These are phyloP conservation scores for Rosa persica DNA, from an alignment of 306 rosid genomes.

Conservation along the genomic window DNA sequence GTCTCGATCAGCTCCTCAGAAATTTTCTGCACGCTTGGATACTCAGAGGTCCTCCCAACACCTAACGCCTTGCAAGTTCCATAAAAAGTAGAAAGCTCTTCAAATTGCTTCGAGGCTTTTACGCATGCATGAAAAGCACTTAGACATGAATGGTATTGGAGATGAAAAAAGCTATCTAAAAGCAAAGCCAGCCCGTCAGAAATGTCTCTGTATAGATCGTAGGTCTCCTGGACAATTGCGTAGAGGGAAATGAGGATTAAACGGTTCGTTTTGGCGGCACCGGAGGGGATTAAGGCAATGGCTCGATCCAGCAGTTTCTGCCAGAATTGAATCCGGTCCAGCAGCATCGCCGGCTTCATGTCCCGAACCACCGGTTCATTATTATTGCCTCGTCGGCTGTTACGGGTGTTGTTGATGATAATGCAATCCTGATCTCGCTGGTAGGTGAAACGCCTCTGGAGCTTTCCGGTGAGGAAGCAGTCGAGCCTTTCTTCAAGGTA, in stretches of 20 bases:
- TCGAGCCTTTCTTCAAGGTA: conserved; percentile 84
- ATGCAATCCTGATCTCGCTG: conserved; percentile 2
- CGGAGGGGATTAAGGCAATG: conserved; percentile 56
- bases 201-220: conserved; percentile 66
- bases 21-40: conserved; percentile 67
- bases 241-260: conserved; percentile 55
- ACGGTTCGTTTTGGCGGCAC: conserved; percentile 49
- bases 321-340: conserved; percentile 60
- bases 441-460: conserved; percentile 51
- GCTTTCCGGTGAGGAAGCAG: conserved; percentile 75
- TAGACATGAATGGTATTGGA: conserved; percentile 54
- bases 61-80: conserved; percentile 53
- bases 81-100: conserved; percentile 61
- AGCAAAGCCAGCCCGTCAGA: conserved; percentile 67
- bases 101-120: conserved; percentile 72
- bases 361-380: conserved; percentile 51
- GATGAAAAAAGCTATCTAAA: conserved; percentile 67
- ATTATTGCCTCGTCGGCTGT: background rate
- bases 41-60: conserved; percentile 84
- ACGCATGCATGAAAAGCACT: conserved; percentile 66
- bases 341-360: conserved; percentile 63
- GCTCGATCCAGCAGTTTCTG: conserved; percentile 78
- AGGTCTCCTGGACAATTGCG: conserved; percentile 79
- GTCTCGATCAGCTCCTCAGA: conserved; percentile 77
- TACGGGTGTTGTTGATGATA: conserved; percentile 13